Evolutionary conservation across 148 eudicot genomes (phyloP), one percentile per base, ranked within the genome.

Genomic region (Amaranthus cruentus): DNA sequence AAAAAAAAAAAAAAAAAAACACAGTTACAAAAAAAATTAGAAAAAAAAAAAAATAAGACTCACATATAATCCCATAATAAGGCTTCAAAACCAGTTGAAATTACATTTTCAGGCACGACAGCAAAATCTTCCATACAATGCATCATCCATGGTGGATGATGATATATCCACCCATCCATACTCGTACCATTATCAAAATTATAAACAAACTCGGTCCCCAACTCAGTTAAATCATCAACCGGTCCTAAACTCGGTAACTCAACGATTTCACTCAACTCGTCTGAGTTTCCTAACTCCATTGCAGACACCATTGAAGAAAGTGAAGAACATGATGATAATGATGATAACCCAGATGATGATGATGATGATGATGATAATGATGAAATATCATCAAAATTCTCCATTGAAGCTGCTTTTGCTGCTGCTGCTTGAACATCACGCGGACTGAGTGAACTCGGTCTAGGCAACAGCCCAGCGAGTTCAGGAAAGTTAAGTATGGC

Each of bases 341-440:
- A 43, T 2, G 81, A 63, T 1, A 85, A 62, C 4, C 81, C 42
- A 0, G 85, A 43, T 8, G 86, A 78, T 0, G 74, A 44, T 42
- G 77, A 44, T 42, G 77, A 49, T 5, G 59, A 60, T 4, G 38
- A 7, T 2, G 72, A 47, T 4, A 65, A 46, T 4, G 71, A 56
- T 21, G 56, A 49, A 4, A 2, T 1, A 7, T 7, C 0, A 14
- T 80, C 87, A 6, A 90, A 76, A 6, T 76, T 74, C n/a, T 78
- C 91, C 92, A 90, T 90, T 6, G 92, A 85, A 0, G 98, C 96
- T 0, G 96, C 98, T 62, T 88, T 86, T 0, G 96, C 87, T 1
- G 98, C 96, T 0, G 98, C 98, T 1, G 89, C 98, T 53, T 90
- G 98, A 2, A 93, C 86, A 50, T 93, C 98, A 0, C 90, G 82